These are phyloP conservation scores for Colletotrichum sp. DNA, from an alignment of 2,329 filamentous ascomycete genomes.

Conservation along the genomic window DNA sequence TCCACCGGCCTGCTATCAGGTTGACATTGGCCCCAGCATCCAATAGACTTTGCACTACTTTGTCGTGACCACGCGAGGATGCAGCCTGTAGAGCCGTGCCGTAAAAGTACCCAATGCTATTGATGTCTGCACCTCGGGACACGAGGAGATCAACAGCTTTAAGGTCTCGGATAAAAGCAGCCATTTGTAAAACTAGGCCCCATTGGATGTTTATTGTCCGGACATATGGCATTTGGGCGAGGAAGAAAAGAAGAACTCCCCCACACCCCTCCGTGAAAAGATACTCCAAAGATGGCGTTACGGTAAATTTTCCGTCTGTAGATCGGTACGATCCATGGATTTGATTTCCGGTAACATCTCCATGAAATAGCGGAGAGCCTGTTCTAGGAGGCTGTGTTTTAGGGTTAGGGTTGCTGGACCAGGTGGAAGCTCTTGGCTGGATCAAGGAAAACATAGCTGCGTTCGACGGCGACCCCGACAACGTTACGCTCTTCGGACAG, in stretches of 20 bases:
- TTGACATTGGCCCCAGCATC: neutral
- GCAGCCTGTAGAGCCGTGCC: neutral
- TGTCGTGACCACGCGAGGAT: neutral
- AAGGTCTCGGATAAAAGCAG: neutral
- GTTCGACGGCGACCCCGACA: neutral
- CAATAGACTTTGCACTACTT: neutral
- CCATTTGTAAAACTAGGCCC: neutral
- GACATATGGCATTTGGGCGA: neutral
- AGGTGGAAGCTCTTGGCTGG: neutral
- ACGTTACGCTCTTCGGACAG: neutral
- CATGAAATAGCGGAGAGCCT: neutral
- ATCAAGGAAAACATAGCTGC: neutral
- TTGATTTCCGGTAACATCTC: neutral
- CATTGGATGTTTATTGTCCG: neutral
- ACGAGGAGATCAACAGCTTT: neutral
- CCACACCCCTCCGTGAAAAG: neutral
- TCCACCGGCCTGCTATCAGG: neutral
- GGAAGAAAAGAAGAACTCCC: neutral
- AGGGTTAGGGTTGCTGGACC: neutral
- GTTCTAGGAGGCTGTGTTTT: neutral
- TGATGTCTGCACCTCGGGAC: neutral
- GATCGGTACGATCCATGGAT: too few relatives aligned
- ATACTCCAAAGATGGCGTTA: neutral
- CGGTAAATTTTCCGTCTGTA: neutral
- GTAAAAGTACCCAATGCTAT: neutral